These are phyloP conservation scores for Populus tremula DNA, from an alignment of 345 rosid species.

Conservation along the genomic window DNA sequence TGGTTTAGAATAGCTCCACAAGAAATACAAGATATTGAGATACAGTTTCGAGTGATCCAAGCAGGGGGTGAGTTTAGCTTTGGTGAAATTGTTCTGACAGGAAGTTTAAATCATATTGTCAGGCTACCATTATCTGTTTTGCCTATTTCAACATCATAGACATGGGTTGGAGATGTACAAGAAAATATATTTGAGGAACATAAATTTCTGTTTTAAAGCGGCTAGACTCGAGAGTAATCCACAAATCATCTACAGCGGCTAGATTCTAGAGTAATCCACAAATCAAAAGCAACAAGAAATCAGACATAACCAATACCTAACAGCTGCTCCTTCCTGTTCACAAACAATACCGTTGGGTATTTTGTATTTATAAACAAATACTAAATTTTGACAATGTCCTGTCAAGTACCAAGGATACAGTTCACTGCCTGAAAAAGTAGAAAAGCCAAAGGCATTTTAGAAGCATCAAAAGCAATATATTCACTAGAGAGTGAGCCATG, in stretches of 20 bases:
- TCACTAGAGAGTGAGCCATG: too few species aligned
- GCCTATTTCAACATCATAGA: conserved; percentile 27
- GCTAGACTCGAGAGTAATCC: not conserved
- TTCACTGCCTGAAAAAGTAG: too few species aligned
- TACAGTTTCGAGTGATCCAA: conserved; percentile 42
- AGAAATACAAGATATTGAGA: conserved; percentile 46
- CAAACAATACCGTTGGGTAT: too few species aligned
- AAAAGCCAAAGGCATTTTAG: too few species aligned
- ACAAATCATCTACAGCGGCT: not conserved
- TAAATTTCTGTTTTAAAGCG: not conserved
- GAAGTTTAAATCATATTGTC: conserved; percentile 66
- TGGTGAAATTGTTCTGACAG: conserved; percentile 66
- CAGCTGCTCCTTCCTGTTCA: not conserved
- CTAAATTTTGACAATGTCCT: too few species aligned
- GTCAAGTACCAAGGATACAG: too few species aligned
- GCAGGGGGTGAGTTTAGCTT: conserved; percentile 47
- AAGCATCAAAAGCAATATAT: too few species aligned
- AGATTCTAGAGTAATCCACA: not conserved
- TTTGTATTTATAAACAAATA: too few species aligned
- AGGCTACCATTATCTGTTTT: conserved; percentile 59
- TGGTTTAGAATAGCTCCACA: conserved; percentile 54
- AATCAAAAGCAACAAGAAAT: not conserved
- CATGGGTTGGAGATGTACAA: not conserved
- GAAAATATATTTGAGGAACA: not conserved
- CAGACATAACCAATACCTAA: not conserved